A percentile compares a stretch with the other conserved stretches of the same genome.
phyloP scores from a whole-genome alignment of 2,329 filamentous ascomycete species.

The Pyrenochaeta sp. region DNA sequence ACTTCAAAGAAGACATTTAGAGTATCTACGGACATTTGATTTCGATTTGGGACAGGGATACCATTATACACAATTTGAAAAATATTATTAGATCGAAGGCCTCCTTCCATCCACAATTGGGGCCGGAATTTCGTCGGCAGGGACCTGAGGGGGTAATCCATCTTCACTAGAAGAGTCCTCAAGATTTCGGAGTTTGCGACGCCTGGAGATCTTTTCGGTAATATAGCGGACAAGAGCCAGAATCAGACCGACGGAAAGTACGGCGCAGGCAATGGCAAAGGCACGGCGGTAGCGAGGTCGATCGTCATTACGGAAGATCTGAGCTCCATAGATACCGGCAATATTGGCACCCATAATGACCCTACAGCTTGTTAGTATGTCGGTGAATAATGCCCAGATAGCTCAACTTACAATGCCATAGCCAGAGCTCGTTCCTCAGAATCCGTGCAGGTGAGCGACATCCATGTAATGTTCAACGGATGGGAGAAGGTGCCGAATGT shows the following conservation, averaged over 20 bases:
- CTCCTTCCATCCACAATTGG: constrained; percentile 15
- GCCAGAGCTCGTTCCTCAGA: constrained; percentile 66
- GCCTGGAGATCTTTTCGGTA: constrained; percentile 47
- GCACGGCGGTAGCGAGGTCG: constrained; percentile 60
- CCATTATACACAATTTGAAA: too few relatives aligned
- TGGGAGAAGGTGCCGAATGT: constrained; percentile 63
- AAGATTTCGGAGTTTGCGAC: constrained; percentile 13
- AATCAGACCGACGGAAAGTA: constrained; percentile 54
- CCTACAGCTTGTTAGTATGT: constrained; percentile 31
- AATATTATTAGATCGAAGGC: constrained; percentile 4
- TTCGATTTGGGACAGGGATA: too few relatives aligned
- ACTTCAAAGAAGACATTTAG: too few relatives aligned
- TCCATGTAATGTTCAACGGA: constrained; percentile 67
- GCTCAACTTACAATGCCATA: constrained; percentile 60
- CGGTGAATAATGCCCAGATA: too few relatives aligned
- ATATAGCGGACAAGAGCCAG: constrained; percentile 54
- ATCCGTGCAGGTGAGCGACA: constrained; percentile 63
- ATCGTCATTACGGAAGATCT: constrained; percentile 65
- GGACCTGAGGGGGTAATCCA: constrained; percentile 4
- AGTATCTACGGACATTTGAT: too few relatives aligned
- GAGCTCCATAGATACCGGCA: constrained; percentile 67
- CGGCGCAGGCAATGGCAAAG: constrained; percentile 56
- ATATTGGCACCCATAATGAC: constrained; percentile 69
- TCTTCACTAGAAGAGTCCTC: constrained; percentile 14
- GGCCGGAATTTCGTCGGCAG: constrained; percentile 15